Conservation (phyloP, 2,329 filamentous ascomycete species). For the Amauroascus niger region DNA sequence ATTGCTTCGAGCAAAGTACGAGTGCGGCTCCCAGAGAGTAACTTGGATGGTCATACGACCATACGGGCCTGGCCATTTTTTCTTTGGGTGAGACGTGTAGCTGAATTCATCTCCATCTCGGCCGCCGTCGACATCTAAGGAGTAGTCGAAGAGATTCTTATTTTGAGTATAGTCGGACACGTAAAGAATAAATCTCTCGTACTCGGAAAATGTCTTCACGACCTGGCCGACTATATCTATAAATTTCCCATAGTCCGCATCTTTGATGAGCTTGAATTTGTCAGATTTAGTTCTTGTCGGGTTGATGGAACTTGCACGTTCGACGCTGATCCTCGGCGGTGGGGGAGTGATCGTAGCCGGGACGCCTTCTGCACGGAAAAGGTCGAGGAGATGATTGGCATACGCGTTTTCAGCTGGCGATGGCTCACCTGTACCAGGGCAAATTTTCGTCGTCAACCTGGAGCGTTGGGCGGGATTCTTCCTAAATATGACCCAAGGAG, state of each 20-base stretch:
- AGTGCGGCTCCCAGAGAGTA: slow-evolving; percentile 61
- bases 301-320: background rate
- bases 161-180: slow-evolving; percentile 78
- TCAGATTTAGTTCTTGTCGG: background rate
- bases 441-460: background rate
- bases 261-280: slow-evolving; percentile 57
- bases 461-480: background rate
- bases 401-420: slow-evolving; percentile 1
- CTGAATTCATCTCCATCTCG: slow-evolving; percentile 47
- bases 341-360: background rate
- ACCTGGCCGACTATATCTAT: slow-evolving; percentile 65
- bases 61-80: slow-evolving; percentile 60
- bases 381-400: background rate
- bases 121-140: slow-evolving; percentile 28
- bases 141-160: slow-evolving; percentile 49
- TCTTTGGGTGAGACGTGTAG: slow-evolving; percentile 39
- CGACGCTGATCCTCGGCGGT: background rate
- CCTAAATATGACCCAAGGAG: slow-evolving; percentile 6
- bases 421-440: background rate
- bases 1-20: slow-evolving; percentile 45
- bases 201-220: slow-evolving; percentile 45
- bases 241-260: slow-evolving; percentile 49
- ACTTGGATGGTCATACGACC: slow-evolving; percentile 64
- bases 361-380: background rate
- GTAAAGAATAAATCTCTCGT: slow-evolving; percentile 53